These are phyloP conservation scores for Saccharomycopsis selenospora DNA, from an alignment of 805 yeast genomes.

Conservation along the genomic window DNA sequence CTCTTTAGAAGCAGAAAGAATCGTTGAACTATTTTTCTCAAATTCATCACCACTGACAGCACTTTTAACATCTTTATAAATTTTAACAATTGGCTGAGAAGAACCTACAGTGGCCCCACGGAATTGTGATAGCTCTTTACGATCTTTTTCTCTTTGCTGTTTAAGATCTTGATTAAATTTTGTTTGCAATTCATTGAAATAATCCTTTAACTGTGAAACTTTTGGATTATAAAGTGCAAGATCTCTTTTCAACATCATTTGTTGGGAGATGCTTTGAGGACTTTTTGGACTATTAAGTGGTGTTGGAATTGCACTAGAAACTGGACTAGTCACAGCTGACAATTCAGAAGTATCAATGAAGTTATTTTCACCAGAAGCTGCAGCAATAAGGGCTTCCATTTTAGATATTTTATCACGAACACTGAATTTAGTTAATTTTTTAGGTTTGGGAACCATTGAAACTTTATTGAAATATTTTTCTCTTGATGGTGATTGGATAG, in stretches of 20 bases:
- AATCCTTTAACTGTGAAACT: conserved; percentile 60
- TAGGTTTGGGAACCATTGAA: conserved; percentile 1
- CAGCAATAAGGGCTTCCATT: conserved; percentile 20
- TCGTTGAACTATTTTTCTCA: background rate
- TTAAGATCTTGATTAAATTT: conserved; percentile 81
- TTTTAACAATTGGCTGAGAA: conserved; percentile 83
- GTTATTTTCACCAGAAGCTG: background rate
- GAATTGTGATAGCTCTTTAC: conserved; percentile 51
- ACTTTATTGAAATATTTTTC: background rate
- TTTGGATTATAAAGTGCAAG: conserved; percentile 20
- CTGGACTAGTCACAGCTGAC: background rate
- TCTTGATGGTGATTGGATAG: too few relatives aligned
- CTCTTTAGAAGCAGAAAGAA: background rate
- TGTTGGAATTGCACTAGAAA: background rate
- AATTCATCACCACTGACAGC: conserved; percentile 52
- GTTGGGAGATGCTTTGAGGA: background rate
- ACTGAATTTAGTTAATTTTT: conserved; percentile 7
- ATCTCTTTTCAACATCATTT: background rate
- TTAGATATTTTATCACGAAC: conserved; percentile 20
- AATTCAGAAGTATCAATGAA: background rate
- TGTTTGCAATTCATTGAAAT: conserved; percentile 67
- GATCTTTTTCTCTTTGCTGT: conserved; percentile 74
- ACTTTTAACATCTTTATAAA: conserved; percentile 80
- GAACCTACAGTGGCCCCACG: conserved; percentile 64
- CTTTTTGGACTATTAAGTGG: background rate